Base-by-base conservation (phyloP, 768 basidiomycete species). In the Daedaleopsis sinensis region DNA sequence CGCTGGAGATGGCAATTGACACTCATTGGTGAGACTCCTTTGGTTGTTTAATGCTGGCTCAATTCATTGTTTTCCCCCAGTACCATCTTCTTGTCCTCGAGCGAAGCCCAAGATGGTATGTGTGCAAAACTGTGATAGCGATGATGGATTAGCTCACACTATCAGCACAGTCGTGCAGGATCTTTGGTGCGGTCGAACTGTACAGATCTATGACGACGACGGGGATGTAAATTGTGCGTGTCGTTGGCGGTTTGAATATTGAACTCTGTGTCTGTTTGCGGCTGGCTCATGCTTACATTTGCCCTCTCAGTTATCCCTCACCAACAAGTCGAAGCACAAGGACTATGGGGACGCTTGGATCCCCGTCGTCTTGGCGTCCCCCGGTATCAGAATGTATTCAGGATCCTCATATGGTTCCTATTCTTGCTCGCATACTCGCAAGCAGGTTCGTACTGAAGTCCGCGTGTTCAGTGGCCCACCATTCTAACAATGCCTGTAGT, bases 1-100 rank as follows among this genome's bases (percentile, higher is more conserved):
- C 90, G 9, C 78, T 97, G 46, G 96, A 98, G 72, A 77, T 88
- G 72, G 94, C 96, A n/a, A 92, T 96, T 62, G 96, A 98, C 73
- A 85, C 92, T 56, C 86, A 94, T 67, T 93, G 94, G 93, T 94
- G 27, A 32, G 27, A 32, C 7, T 32, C 4, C 27, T 32, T 7
- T 7, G 27, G 27, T 7, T 32, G 7, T 32, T 32, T 3, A 32
- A 7, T 19, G 12, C 6, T 21, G 11, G 48, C 27, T 46, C 63
- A 12, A 57, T 51, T 55, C 48, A 53, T 37, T 19, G 23, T 23
- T 46, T 21, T 7, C 9, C 2, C 11, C 12, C 54, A 93, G 92
- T 65, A 82, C 86, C 7, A 90, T 92, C 66, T 95, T 96, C 72
- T 73, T 96, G 44, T 93, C 93, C 11, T 95, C 93, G 0, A 86